Conservation (phyloP, 2,329 filamentous ascomycete species). For the Helotiales sp. region DNA sequence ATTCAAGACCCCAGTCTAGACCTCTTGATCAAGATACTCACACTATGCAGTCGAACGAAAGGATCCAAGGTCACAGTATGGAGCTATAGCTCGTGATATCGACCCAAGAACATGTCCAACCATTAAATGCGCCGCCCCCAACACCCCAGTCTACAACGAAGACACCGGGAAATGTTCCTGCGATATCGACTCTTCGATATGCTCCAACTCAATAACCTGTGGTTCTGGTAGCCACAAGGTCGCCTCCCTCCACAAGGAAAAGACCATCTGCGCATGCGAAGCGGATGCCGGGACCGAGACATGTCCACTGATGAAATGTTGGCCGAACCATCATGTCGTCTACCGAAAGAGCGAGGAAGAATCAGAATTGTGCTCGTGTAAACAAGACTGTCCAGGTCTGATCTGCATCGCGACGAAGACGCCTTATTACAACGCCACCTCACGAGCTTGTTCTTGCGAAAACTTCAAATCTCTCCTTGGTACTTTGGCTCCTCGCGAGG, state of each 20-base stretch:
- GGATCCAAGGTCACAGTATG: background rate
- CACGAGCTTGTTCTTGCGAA: conserved; percentile 19
- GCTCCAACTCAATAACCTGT: conserved; percentile 18
- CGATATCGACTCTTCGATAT: conserved; percentile 10
- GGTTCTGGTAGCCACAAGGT: conserved; percentile 16
- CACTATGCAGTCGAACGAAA: background rate
- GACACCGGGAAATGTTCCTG: conserved; percentile 19
- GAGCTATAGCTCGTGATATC: background rate
- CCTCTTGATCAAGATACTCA: background rate
- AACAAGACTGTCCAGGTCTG: conserved; percentile 21
- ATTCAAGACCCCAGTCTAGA: background rate
- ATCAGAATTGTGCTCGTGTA: conserved; percentile 20
- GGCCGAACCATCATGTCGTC: conserved; percentile 16
- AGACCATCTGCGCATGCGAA: conserved; percentile 20
- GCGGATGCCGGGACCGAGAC: conserved; percentile 12
- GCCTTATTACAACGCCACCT: conserved; percentile 15
- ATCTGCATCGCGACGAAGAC: conserved; percentile 18
- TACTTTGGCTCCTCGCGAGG: too few relatives aligned
- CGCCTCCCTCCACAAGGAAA: conserved; percentile 5
- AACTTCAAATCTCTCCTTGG: too few relatives aligned
- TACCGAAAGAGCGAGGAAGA: conserved; percentile 22
- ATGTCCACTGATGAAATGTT: conserved; percentile 24
- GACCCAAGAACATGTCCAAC: conserved; percentile 15
- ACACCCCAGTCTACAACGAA: conserved; percentile 17
- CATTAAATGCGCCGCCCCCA: conserved; percentile 18